A percentile compares a stretch with the other conserved stretches of the same genome.
phyloP scores from a whole-genome alignment of 2,329 filamentous ascomycete genomes.

The Colletotrichum paranaense region DNA sequence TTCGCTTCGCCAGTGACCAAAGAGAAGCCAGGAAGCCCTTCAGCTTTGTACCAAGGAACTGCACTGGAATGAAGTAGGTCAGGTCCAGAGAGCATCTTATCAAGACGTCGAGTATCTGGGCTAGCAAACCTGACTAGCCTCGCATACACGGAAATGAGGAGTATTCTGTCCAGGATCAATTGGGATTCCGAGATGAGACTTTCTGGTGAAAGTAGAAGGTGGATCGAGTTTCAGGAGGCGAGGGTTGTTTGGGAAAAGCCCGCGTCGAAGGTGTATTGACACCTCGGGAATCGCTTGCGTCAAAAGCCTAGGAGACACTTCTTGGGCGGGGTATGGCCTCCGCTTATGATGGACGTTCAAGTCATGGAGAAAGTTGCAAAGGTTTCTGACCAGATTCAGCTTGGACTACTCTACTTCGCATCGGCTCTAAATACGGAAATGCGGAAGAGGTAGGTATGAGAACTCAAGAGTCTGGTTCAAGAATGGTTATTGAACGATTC shows the following conservation, averaged over 20 bases:
- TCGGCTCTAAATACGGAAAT: too few relatives aligned
- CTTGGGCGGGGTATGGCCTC: too few relatives aligned
- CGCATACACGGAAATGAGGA: constrained; percentile 47
- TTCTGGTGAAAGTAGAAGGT: constrained; percentile 44
- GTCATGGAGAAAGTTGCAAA: too few relatives aligned
- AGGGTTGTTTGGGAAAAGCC: constrained; percentile 2
- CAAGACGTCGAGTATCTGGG: too few relatives aligned
- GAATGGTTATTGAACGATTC: too few relatives aligned
- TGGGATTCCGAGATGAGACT: constrained; percentile 58
- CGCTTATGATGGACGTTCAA: too few relatives aligned
- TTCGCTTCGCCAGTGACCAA: neutral
- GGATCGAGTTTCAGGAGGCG: constrained; percentile 41
- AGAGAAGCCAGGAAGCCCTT: neutral
- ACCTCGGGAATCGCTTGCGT: neutral
- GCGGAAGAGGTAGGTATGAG: too few relatives aligned
- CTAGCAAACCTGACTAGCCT: constrained; percentile 40
- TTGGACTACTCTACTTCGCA: too few relatives aligned
- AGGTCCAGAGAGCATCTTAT: too few relatives aligned
- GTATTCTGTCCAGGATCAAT: constrained; percentile 56
- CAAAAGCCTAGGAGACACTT: too few relatives aligned
- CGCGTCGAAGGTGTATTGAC: neutral
- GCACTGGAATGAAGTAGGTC: neutral
- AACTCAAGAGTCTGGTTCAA: too few relatives aligned
- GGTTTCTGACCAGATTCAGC: too few relatives aligned
- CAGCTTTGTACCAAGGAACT: neutral